Base-by-base conservation (phyloP, 108 stramenopile genomes). In the Cyclotella distinguenda region DNA sequence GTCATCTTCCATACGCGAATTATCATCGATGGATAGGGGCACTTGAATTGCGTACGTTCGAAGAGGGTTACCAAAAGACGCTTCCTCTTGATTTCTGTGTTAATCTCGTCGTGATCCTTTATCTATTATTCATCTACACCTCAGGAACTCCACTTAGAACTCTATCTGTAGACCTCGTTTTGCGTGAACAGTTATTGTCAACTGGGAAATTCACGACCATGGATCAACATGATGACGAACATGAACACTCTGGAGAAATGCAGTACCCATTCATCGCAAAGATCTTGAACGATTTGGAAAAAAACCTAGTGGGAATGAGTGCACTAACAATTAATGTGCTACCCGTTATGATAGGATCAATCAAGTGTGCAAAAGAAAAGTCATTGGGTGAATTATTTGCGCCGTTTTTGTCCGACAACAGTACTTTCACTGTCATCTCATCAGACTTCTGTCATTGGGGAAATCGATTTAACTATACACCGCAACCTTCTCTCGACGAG, bases 211-310 rank as follows among this genome's bases (percentile, higher is more conserved):
- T 89, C 70, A 51, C 70, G 4, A 35, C 76, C 15, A 90, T 93
- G 92, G 43, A 78, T n/a, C 44, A 75, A 36, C 32, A 23, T 6
- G 80, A 72, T 3, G 92, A 93, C 47, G 89, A 93, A 45, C 47
- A 70, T 13, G 92, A 93, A 61, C 92, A 93, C 62, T 85, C 84
- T 10, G 92, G 89, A 36, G 92, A 93, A 79, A 90, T 94, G 92
- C 89, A 90, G 58, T 94, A 90, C 64, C 92, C 92, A 2, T 94
- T 78, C 46, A 82, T 94, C 52, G 78, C 81, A 59, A 83, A 90
- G 54, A 76, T 86, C 35, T 32, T 82, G 13, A 46, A 57, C 23
- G 64, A 64, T 49, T 45, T 72, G 19, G 72, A 66, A 16, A 62
- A 65, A 45, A 66, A 28, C 7, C 45, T 18, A 39, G 54, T 34